Percentiles rank a stretch among this genome's conserved stretches.
phyloP scores from a whole-genome alignment of 129 eudicot species.

The Chrysanthemum seticuspe region DNA sequence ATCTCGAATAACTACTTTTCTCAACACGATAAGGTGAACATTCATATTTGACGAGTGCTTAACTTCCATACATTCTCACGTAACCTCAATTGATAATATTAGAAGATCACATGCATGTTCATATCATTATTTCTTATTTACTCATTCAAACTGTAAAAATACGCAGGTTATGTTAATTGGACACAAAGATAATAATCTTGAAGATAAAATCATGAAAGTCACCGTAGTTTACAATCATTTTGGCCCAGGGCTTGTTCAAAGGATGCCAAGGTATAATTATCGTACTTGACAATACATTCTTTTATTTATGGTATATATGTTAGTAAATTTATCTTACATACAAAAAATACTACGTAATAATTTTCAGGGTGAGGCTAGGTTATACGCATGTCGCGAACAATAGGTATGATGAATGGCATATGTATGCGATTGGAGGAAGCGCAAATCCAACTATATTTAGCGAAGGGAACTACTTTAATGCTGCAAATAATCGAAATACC shows the following conservation, averaged over 20 bases:
- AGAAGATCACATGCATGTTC: background rate
- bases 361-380: constrained; percentile 47
- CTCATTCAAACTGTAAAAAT: background rate
- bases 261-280: constrained; percentile 65
- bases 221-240: constrained; percentile 64
- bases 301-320: background rate
- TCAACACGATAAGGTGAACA: constrained; percentile 59
- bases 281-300: background rate
- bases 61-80: background rate
- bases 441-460: constrained; percentile 57
- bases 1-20: constrained; percentile 62
- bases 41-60: background rate
- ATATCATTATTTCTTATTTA: background rate
- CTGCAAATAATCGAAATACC: constrained; percentile 25
- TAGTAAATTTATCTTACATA: constrained; percentile 11
- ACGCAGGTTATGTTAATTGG: constrained; percentile 70
- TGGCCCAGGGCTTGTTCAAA: constrained; percentile 63
- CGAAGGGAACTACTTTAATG: constrained; percentile 57
- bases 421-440: constrained; percentile 64
- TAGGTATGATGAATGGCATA: constrained; percentile 46
- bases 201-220: constrained; percentile 60
- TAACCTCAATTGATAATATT: no score
- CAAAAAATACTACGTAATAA: background rate
- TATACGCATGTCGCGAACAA: constrained; percentile 67
- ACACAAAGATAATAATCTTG: constrained; percentile 47